A percentile compares a stretch with the other conserved stretches of the same genome.
Evolutionary conservation across 2,329 filamentous ascomycete genomes (phyloP).

Genomic region (Aureobasidium sp.): DNA sequence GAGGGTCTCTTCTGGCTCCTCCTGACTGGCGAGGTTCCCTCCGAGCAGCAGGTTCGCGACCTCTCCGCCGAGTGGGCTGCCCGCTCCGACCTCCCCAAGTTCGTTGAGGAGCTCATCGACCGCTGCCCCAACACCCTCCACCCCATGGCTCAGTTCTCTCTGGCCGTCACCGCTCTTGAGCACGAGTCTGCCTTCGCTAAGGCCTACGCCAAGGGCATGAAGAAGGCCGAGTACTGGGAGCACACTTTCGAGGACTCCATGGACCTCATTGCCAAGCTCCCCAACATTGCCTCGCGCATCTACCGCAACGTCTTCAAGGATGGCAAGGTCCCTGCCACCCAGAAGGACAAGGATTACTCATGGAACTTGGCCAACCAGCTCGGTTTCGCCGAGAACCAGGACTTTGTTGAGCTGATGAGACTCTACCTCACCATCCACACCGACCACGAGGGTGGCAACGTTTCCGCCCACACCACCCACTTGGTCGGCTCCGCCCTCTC

Average conservation of each 20-base stretch:
- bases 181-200: conserved; percentile 96
- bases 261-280: conserved; percentile 99
- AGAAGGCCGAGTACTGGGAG: conserved; percentile 99
- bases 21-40: conserved; percentile 93
- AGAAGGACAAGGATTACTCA: conserved; percentile 99
- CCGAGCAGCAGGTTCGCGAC: conserved; percentile 96
- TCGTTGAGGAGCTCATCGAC: conserved; percentile 98
- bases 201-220: conserved; percentile 97
- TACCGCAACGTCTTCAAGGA: conserved; percentile 99
- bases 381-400: conserved; percentile 86
- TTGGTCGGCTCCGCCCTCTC: conserved; percentile 92
- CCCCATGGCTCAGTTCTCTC: conserved; percentile 99
- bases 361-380: conserved; percentile 99
- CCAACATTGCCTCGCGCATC: conserved; percentile 95
- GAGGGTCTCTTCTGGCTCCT: conserved; percentile 98
- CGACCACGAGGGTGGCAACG: conserved; percentile 99
- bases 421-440: conserved; percentile 99
- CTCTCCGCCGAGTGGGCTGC: conserved; percentile 98
- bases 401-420: conserved; percentile 97
- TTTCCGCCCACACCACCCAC: conserved; percentile 97
- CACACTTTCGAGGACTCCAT: conserved; percentile 99
- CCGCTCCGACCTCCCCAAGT: conserved; percentile 93
- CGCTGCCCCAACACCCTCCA: conserved; percentile 98
- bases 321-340: conserved; percentile 89
- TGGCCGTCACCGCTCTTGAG: conserved; percentile 96